Evolutionary conservation across 495 filamentous ascomycete species (phyloP).

Genomic region (Durotheca rogersii): DNA sequence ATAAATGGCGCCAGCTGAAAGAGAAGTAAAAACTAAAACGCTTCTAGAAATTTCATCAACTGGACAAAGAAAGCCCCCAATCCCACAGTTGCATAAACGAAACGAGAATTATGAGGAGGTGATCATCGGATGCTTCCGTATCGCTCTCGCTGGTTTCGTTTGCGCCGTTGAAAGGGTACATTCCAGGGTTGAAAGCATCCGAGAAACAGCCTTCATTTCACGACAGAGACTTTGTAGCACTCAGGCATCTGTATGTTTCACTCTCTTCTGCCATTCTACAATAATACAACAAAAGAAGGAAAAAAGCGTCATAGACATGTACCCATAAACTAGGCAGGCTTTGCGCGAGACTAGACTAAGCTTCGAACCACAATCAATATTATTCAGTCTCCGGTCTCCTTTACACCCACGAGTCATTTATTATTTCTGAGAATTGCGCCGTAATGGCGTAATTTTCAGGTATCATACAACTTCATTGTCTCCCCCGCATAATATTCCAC

Average conservation of each 20-base stretch:
- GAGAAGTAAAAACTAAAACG: background rate
- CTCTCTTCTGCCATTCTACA: too few species aligned
- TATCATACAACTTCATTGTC: background rate
- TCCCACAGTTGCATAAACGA: constrained; percentile 9
- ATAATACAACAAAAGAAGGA: too few species aligned
- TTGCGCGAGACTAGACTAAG: too few species aligned
- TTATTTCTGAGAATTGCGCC: too few species aligned
- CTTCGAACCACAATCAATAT: too few species aligned
- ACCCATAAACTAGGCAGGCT: too few species aligned
- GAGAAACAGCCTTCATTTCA: constrained; percentile 1
- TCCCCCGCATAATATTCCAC: too few species aligned
- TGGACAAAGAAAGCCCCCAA: constrained; percentile 11
- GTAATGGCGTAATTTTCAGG: too few species aligned
- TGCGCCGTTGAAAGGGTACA: constrained; percentile 10
- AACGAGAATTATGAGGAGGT: constrained; percentile 2
- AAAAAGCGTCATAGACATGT: too few species aligned
- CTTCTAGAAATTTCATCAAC: constrained; percentile 3
- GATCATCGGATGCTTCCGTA: constrained; percentile 33
- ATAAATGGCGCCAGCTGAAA: constrained; percentile 6
- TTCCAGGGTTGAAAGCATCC: constrained; percentile 26
- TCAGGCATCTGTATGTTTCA: too few species aligned
- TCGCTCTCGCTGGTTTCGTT: constrained; percentile 26
- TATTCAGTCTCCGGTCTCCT: too few species aligned
- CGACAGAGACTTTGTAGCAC: background rate
- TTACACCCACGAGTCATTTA: too few species aligned